Base-by-base conservation (phyloP, 805 yeast species). In the Wilhelminamyces savonicus region DNA sequence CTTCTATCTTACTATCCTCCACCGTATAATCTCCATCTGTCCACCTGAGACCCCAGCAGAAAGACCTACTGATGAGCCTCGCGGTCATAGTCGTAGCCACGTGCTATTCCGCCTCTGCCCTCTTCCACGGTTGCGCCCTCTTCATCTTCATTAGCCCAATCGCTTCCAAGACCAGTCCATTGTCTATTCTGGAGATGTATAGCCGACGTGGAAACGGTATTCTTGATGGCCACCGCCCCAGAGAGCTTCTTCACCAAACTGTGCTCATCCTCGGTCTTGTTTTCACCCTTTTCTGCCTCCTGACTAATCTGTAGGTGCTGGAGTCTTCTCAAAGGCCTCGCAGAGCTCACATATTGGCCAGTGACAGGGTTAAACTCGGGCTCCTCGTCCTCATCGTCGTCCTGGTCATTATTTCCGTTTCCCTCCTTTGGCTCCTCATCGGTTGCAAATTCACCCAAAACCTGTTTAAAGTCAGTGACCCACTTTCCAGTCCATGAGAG, bases 81-180 rank as follows among this genome's bases (percentile, higher is more conserved):
- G n/a, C 27, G 18, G 34, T 59, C 66, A 29, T 41, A 58, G 26
- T 65, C 71, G 46, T 90, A 92, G 2, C 92, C 94, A 41, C 97
- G 68, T 2, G 98, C 98, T 32, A 90, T 74, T 23, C 98, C 98
- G 2, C 73, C 66, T 27, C 80, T 66, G 1, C 98, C 98, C 40
- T 80, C 78, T 48, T 87, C 95, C 1, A 86, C 69, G 0, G 66
- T 53, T 0, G 97, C 94, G 23, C 94, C 96, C n/a, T 70, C 75
- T 27, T 61, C 65, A 5, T 31, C 46, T 2, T 50, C 56, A 1
- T 49, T 39, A 7, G 47, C 41, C 56, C 66, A 86, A 48, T 90
- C 97, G 36, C 92, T 80, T 1, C 97, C 98, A 20, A 90, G 62
- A 1, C 98, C 98, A 0, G 78, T 74, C 97, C 97, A 90, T 16